Conservation (phyloP, 1,284 basidiomycete genomes). For the Anthracocystis panici-leucophaei region DNA sequence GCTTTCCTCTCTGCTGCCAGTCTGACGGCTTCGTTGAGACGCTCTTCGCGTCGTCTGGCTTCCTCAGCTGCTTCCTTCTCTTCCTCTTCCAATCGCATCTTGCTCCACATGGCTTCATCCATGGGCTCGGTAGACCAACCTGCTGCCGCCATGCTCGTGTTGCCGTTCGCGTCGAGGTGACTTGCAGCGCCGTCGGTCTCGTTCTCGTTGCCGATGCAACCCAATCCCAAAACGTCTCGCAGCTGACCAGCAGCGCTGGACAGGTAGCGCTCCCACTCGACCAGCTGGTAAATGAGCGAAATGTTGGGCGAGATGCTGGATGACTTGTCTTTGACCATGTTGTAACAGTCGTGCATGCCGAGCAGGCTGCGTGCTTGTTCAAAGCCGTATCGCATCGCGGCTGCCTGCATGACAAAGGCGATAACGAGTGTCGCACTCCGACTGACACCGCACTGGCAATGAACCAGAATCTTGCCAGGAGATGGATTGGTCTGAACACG, state of each 20-base stretch:
- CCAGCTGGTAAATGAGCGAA: conserved; percentile 93
- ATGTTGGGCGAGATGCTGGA: conserved; percentile 77
- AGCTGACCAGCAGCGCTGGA: conserved; percentile 47
- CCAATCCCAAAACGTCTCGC: conserved; percentile 39
- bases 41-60: conserved; percentile 38
- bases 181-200: neutral
- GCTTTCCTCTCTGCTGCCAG: conserved; percentile 43
- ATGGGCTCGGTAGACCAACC: conserved; percentile 61
- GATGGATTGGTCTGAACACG: conserved; percentile 25
- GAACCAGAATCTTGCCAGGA: conserved; percentile 58
- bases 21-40: conserved; percentile 44
- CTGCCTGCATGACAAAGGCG: conserved; percentile 93
- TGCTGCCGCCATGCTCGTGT: conserved; percentile 11
- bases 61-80: conserved; percentile 59
- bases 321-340: conserved; percentile 75
- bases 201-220: neutral
- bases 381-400: conserved; percentile 76
- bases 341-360: conserved; percentile 91
- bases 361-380: conserved; percentile 46
- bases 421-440: conserved; percentile 92
- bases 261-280: conserved; percentile 89
- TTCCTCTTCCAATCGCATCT: conserved; percentile 61
- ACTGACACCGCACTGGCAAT: conserved; percentile 88
- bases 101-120: conserved; percentile 65
- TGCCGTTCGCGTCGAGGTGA: conserved; percentile 1